Evolutionary conservation across 2,329 filamentous ascomycete species (phyloP).

Genomic region (Sporothrix brasiliensis): DNA sequence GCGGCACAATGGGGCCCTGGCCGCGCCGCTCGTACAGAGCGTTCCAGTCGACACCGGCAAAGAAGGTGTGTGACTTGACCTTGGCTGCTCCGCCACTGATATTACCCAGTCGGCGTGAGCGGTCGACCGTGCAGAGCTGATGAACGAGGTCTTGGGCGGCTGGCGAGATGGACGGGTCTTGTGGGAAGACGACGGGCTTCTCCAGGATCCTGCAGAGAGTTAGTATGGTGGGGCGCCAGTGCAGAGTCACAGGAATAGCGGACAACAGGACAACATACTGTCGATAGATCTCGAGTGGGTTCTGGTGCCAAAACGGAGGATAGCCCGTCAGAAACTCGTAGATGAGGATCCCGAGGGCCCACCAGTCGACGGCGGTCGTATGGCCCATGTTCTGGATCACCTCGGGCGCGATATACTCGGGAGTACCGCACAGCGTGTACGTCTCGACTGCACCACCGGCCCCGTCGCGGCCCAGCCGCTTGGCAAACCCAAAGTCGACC

Average conservation of each 20-base stretch:
- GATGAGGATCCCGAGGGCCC: slow-evolving; percentile 80
- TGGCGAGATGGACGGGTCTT: slow-evolving; percentile 64
- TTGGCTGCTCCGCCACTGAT: slow-evolving; percentile 71
- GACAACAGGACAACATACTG: slow-evolving; percentile 55
- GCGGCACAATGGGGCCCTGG: slow-evolving; percentile 74
- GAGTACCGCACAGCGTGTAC: slow-evolving; percentile 81
- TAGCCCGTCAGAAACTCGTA: slow-evolving; percentile 86
- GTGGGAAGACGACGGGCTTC: slow-evolving; percentile 74
- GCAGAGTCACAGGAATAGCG: not conserved
- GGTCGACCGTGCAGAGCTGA: slow-evolving; percentile 76
- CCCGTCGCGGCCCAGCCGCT: slow-evolving; percentile 66
- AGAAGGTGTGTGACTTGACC: slow-evolving; percentile 78
- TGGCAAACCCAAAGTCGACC: slow-evolving; percentile 84
- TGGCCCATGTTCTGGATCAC: slow-evolving; percentile 82
- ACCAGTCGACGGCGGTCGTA: slow-evolving; percentile 80
- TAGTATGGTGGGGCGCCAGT: not conserved
- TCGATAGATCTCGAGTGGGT: slow-evolving; percentile 85
- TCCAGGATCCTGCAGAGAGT: slow-evolving; percentile 66
- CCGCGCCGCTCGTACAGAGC: slow-evolving; percentile 66
- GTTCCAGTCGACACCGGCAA: slow-evolving; percentile 73
- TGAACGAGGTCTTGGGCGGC: slow-evolving; percentile 75
- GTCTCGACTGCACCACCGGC: slow-evolving; percentile 58
- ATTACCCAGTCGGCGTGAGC: slow-evolving; percentile 76
- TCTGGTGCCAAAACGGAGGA: slow-evolving; percentile 84
- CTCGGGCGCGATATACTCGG: slow-evolving; percentile 81